Percentiles rank a stretch among this genome's conserved stretches.
Conservation (phyloP, 176 grass and related monocot species). For the Bromus sterilis region DNA sequence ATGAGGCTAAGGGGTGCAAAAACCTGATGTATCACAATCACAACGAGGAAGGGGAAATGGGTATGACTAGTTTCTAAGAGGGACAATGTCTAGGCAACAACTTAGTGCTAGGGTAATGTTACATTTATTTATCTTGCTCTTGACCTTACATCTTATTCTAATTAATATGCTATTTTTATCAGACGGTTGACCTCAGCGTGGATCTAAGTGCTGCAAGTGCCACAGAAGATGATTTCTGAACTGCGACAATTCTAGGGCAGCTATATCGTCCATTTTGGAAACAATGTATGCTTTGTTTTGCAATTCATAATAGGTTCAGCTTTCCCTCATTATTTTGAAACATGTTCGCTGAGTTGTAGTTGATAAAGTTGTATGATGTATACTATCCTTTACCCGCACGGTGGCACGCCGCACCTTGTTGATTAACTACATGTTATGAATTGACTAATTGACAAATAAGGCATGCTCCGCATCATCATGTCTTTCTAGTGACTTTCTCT, state of each 20-base stretch:
- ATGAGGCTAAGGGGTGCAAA: not conserved
- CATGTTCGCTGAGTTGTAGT: not conserved
- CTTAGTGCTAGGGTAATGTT: not conserved
- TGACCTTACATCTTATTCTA: conserved; percentile 19
- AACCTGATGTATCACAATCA: not conserved
- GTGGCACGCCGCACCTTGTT: no score
- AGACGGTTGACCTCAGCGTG: conserved; percentile 72
- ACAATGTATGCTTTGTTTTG: not conserved
- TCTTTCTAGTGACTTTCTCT: no score
- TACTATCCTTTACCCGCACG: no score
- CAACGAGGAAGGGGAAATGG: not conserved
- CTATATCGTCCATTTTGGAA: conserved; percentile 11
- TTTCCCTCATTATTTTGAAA: not conserved
- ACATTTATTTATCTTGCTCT: not conserved
- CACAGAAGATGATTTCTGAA: conserved; percentile 53
- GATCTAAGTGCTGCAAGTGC: conserved; percentile 92
- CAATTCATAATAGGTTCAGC: not conserved
- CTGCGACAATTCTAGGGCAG: not conserved
- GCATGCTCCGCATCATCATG: no score
- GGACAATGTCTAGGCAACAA: no score
- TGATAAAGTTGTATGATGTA: not conserved
- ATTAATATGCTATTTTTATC: not conserved
- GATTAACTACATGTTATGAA: no score
- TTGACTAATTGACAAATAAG: no score
- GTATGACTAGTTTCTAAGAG: not conserved